Conservation (phyloP, 1,139 yeast species). For the Suhomyces anneliseae region DNA sequence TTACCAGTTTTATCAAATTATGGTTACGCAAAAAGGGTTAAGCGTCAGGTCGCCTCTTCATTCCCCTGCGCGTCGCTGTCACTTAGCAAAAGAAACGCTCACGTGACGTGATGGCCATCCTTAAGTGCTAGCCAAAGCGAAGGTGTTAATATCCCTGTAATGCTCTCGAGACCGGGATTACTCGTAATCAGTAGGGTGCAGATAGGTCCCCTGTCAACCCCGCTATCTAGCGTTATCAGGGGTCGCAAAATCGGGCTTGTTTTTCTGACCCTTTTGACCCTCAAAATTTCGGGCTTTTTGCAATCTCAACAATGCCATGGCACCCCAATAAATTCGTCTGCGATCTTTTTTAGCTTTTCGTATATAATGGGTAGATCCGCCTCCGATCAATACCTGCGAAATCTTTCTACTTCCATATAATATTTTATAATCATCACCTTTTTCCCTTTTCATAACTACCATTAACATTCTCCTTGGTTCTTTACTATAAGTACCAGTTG, state of each 20-base stretch:
- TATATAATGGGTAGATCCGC: not conserved
- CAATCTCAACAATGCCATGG: not conserved
- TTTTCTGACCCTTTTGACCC: too few species aligned
- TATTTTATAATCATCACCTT: too few species aligned
- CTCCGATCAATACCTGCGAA: not conserved
- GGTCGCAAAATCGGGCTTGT: too few species aligned
- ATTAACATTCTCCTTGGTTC: not conserved
- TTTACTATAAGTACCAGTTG: not conserved
- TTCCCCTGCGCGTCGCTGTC: constrained; percentile 1
- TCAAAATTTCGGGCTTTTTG: too few species aligned
- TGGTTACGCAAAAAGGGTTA: not conserved
- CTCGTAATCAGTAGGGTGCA: not conserved
- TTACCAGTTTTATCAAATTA: too few species aligned
- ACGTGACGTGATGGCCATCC: not conserved
- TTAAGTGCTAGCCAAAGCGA: not conserved
- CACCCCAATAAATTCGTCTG: not conserved
- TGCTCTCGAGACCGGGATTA: constrained; percentile 1
- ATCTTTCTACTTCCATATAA: not conserved
- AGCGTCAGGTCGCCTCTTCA: not conserved
- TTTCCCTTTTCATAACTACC: not conserved
- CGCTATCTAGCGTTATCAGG: not conserved
- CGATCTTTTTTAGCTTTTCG: not conserved
- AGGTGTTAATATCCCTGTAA: not conserved
- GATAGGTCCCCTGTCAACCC: constrained; percentile 1
- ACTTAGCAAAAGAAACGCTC: not conserved